A percentile compares a stretch with the other conserved stretches of the same genome.
Evolutionary conservation across 352 stramenopile species (phyloP).

Genomic region (Plasmopara muralis): DNA sequence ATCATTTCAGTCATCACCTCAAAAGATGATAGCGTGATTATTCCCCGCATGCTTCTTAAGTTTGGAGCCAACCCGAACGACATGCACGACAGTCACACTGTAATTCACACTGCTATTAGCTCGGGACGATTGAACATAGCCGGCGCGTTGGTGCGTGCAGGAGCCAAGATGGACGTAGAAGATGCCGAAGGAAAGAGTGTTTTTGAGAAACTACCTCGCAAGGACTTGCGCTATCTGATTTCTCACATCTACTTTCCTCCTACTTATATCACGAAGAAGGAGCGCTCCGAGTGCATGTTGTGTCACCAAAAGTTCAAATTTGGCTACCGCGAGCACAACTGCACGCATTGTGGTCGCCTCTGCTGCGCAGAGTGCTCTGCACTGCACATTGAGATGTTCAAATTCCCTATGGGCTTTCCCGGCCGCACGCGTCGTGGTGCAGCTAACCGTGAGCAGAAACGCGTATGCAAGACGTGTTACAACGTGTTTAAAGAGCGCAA

Average conservation of each 20-base stretch:
- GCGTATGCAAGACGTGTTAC: constrained; percentile 84
- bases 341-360: constrained; percentile 76
- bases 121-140: constrained; percentile 62
- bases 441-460: constrained; percentile 56
- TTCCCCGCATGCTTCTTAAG: constrained; percentile 84
- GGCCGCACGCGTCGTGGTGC: constrained; percentile 63
- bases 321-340: constrained; percentile 79
- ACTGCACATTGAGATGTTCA: constrained; percentile 63
- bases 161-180: constrained; percentile 84
- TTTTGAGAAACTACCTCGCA: constrained; percentile 78
- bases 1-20: constrained; percentile 87
- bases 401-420: constrained; percentile 81
- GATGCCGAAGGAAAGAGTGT: constrained; percentile 78
- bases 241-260: constrained; percentile 84
- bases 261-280: constrained; percentile 83
- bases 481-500: constrained; percentile 80
- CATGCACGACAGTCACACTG: constrained; percentile 82
- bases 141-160: constrained; percentile 68
- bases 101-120: constrained; percentile 80
- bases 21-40: constrained; percentile 74
- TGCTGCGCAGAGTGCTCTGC: constrained; percentile 67
- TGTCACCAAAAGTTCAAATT: constrained; percentile 86
- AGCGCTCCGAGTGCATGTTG: constrained; percentile 77
- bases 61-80: constrained; percentile 85
- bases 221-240: constrained; percentile 62